A percentile compares a stretch with the other conserved stretches of the same genome.
Conservation (phyloP, 2,329 filamentous ascomycete species). For the Penicillium decumbens region DNA sequence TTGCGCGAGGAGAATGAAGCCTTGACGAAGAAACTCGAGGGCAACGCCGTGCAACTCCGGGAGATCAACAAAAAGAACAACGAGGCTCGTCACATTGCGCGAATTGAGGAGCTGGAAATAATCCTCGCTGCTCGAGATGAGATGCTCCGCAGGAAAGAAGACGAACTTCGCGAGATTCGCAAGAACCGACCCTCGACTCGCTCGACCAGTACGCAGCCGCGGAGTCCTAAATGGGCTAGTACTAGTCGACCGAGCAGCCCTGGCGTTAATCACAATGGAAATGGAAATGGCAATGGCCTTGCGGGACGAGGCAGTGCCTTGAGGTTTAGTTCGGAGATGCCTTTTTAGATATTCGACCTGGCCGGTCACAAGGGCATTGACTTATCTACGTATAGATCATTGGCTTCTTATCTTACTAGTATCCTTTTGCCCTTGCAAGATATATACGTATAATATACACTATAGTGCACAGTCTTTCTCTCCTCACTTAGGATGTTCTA, state of each 20-base stretch:
- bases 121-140: constrained; percentile 36
- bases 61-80: constrained; percentile 37
- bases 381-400: background rate
- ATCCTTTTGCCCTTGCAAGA: background rate
- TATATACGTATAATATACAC: background rate
- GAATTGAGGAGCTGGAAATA: constrained; percentile 39
- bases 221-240: constrained; percentile 39
- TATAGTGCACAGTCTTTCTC: background rate
- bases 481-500: background rate
- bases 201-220: constrained; percentile 41
- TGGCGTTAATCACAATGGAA: constrained; percentile 31
- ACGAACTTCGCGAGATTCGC: constrained; percentile 43
- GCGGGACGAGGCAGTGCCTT: constrained; percentile 36
- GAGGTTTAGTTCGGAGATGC: constrained; percentile 38
- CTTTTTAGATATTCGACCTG: constrained; percentile 15
- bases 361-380: background rate
- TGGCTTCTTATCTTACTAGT: background rate
- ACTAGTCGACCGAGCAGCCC: constrained; percentile 41
- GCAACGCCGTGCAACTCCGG: constrained; percentile 36
- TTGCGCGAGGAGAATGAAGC: constrained; percentile 37
- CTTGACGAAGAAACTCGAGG: constrained; percentile 36
- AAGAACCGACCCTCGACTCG: constrained; percentile 43
- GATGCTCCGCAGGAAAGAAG: constrained; percentile 41
- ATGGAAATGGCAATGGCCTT: constrained; percentile 27
- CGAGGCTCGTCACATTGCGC: constrained; percentile 32